Conservation (phyloP, 225 moss, liverwort and hornwort species). For the Bryum argenteum region DNA sequence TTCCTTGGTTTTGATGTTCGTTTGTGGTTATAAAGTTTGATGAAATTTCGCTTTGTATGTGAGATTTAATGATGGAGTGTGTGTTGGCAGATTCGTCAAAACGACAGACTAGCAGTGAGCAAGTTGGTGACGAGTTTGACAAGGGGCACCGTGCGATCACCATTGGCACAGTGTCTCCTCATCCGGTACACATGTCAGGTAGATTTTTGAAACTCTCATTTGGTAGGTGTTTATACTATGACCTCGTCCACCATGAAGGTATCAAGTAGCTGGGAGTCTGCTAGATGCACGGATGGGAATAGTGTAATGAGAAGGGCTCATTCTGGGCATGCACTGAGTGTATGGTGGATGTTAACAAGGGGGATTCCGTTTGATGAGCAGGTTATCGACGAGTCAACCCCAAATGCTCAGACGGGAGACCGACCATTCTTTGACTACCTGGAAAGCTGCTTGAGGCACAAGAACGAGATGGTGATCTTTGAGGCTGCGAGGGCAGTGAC, state of each 20-base stretch:
- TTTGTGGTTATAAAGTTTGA: neutral
- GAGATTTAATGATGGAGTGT: neutral
- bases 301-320: neutral
- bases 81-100: slow-evolving; percentile 75
- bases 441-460: slow-evolving; percentile 78
- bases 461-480: slow-evolving; percentile 92
- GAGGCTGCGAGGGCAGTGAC: slow-evolving; percentile 87
- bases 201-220: slow-evolving; percentile 6
- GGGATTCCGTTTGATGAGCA: slow-evolving; percentile 24
- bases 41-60: neutral
- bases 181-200: slow-evolving; percentile 92
- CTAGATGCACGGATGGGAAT: neutral
- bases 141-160: slow-evolving; percentile 77
- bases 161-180: slow-evolving; percentile 83
- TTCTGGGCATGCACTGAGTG: neutral
- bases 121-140: slow-evolving; percentile 86
- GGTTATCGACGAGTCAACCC: slow-evolving; percentile 76
- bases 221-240: neutral
- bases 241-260: slow-evolving; percentile 1
- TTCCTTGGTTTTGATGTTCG: slow-evolving; percentile 11
- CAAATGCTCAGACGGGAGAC: slow-evolving; percentile 72
- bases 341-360: slow-evolving; percentile 9
- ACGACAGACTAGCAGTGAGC: slow-evolving; percentile 85
- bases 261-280: neutral
- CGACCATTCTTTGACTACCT: slow-evolving; percentile 85